phyloP scores from a whole-genome alignment of 2,329 filamentous ascomycete species.

The Scytalidium sp. region DNA sequence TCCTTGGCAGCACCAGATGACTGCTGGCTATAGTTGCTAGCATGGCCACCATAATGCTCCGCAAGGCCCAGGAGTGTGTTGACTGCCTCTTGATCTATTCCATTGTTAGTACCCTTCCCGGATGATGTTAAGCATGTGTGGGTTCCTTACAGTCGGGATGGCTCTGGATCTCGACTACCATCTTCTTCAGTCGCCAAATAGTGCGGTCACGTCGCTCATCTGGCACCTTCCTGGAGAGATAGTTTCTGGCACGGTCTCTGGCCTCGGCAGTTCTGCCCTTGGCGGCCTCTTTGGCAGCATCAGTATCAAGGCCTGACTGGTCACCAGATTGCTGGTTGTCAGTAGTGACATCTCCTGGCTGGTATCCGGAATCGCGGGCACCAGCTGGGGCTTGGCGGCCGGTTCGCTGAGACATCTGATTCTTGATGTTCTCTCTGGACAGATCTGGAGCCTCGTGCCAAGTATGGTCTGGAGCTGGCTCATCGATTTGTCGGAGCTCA shows the following conservation, averaged over 20 bases:
- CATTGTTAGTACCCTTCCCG: constrained; percentile 28
- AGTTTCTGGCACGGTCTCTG: constrained; percentile 61
- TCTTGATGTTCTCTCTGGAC: constrained; percentile 65
- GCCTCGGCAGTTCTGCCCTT: constrained; percentile 48
- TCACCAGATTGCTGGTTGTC: constrained; percentile 41
- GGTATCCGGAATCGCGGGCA: constrained; percentile 46
- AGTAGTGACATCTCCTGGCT: constrained; percentile 46
- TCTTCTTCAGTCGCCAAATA: constrained; percentile 94
- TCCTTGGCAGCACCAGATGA: constrained; percentile 68
- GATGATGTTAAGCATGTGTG: background rate
- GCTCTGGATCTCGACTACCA: constrained; percentile 93
- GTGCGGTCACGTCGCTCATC: constrained; percentile 89
- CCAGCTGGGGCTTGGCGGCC: constrained; percentile 51
- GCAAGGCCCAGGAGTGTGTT: constrained; percentile 80
- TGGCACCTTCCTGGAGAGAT: constrained; percentile 83
- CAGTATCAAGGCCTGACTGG: constrained; percentile 48
- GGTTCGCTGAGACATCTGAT: constrained; percentile 57
- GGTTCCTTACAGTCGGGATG: constrained; percentile 73
- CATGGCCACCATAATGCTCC: constrained; percentile 79
- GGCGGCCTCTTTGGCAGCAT: constrained; percentile 48
- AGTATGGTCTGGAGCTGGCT: constrained; percentile 83
- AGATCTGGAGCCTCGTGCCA: constrained; percentile 88
- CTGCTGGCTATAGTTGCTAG: constrained; percentile 61
- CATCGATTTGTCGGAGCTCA: constrained; percentile 71
- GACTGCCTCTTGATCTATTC: constrained; percentile 76